Conservation (phyloP, 768 basidiomycete species). For the Russula emetica region DNA sequence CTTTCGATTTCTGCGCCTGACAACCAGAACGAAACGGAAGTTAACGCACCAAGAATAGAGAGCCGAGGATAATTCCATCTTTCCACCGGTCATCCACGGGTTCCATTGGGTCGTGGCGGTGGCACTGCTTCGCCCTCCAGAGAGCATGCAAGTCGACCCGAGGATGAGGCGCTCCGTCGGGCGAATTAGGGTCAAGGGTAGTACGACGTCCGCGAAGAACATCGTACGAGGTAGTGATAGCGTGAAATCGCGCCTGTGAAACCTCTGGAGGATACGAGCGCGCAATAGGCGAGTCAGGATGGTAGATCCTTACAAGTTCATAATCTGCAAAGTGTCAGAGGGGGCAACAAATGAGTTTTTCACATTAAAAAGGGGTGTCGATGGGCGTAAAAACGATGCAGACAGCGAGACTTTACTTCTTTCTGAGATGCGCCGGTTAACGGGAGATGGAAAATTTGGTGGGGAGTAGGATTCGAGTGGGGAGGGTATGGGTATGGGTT, state of each 20-base stretch:
- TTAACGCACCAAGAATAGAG: constrained; percentile 46
- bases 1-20: not conserved
- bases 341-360: not conserved
- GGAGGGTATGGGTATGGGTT: constrained; percentile 38
- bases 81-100: constrained; percentile 64
- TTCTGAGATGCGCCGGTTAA: constrained; percentile 34
- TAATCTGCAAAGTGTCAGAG: constrained; percentile 57
- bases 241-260: constrained; percentile 62
- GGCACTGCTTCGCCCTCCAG: constrained; percentile 39
- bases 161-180: constrained; percentile 28
- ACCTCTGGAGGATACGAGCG: constrained; percentile 43
- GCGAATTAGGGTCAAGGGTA: constrained; percentile 23
- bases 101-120: constrained; percentile 42
- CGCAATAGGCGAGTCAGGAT: constrained; percentile 60
- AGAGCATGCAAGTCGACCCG: constrained; percentile 35
- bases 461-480: constrained; percentile 36
- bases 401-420: constrained; percentile 41
- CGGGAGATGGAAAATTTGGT: constrained; percentile 42
- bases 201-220: constrained; percentile 50
- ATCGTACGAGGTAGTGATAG: constrained; percentile 67
- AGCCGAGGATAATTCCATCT: constrained; percentile 55
- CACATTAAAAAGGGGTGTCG: constrained; percentile 15
- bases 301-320: constrained; percentile 75
- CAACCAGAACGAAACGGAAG: constrained; percentile 5
- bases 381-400: constrained; percentile 25